phyloP scores from a whole-genome alignment of 2,329 filamentous ascomycete genomes.

The Aspergillus brasiliensis region DNA sequence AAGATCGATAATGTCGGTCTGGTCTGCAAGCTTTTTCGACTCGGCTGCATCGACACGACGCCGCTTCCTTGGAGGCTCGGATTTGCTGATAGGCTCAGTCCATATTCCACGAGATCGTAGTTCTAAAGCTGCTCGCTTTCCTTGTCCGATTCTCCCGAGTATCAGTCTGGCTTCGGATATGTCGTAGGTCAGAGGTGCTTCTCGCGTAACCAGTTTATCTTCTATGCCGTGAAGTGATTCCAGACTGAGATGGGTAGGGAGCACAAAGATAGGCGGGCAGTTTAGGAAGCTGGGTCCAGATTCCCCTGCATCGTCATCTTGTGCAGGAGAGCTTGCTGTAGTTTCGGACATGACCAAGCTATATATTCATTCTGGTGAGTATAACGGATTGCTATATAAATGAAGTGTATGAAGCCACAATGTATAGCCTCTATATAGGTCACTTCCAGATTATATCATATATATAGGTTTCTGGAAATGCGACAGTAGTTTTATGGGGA shows the following conservation, averaged over 20 bases:
- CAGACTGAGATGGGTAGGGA: constrained; percentile 68
- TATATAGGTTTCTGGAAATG: too few relatives aligned
- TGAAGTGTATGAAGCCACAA: not conserved
- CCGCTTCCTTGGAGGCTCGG: constrained; percentile 30
- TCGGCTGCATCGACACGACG: constrained; percentile 20
- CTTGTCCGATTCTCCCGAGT: constrained; percentile 70
- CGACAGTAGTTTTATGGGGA: too few relatives aligned
- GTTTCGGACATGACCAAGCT: constrained; percentile 17
- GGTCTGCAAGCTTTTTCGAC: not conserved
- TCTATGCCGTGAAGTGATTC: constrained; percentile 67
- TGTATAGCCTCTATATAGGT: not conserved
- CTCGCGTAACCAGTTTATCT: constrained; percentile 58
- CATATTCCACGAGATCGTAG: constrained; percentile 67
- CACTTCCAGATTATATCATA: not conserved
- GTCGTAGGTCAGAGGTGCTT: constrained; percentile 68
- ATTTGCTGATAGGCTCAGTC: constrained; percentile 39
- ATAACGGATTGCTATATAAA: not conserved
- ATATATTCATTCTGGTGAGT: not conserved
- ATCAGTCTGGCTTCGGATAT: constrained; percentile 71
- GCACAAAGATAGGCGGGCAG: constrained; percentile 69
- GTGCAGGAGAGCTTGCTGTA: constrained; percentile 21
- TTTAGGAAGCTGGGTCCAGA: constrained; percentile 33
- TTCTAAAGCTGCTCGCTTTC: constrained; percentile 74
- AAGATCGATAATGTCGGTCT: constrained; percentile 30
- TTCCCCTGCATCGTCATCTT: not conserved